Evolutionary conservation across 345 rosid species (phyloP).

Genomic region (Arabis hirsuta): DNA sequence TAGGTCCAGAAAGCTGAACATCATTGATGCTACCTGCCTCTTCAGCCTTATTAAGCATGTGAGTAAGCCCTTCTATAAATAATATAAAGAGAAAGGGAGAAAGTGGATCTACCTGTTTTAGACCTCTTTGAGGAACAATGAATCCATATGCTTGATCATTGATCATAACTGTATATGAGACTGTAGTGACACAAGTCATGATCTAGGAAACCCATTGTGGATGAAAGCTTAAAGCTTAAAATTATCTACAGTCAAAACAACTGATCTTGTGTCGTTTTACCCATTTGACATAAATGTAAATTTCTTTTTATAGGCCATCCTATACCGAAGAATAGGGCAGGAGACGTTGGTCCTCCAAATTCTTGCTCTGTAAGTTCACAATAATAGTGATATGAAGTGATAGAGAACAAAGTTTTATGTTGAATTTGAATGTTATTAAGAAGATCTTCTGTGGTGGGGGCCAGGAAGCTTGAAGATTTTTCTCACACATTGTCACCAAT

Average conservation of each 20-base stretch:
- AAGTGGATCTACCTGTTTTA: too few species aligned
- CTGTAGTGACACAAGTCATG: too few species aligned
- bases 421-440: constrained; percentile 28
- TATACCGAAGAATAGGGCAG: constrained; percentile 89
- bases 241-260: background rate
- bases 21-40: too few species aligned
- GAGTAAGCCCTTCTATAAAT: too few species aligned
- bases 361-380: constrained; percentile 79
- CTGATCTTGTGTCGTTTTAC: constrained; percentile 16
- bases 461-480: constrained; percentile 95
- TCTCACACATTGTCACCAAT: too few species aligned
- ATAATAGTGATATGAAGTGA: constrained; percentile 5
- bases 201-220: background rate
- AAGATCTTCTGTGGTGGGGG: constrained; percentile 29
- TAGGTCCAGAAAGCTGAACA: too few species aligned
- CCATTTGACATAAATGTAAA: constrained; percentile 37
- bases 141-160: too few species aligned
- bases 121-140: too few species aligned
- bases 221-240: constrained; percentile 3
- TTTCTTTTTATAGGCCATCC: constrained; percentile 68
- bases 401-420: background rate
- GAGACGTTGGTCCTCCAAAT: constrained; percentile 94
- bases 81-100: too few species aligned
- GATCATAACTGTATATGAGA: too few species aligned
- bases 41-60: too few species aligned